Conservation (phyloP, 2,329 filamentous ascomycete genomes). For the Colletotrichum falcatum region DNA sequence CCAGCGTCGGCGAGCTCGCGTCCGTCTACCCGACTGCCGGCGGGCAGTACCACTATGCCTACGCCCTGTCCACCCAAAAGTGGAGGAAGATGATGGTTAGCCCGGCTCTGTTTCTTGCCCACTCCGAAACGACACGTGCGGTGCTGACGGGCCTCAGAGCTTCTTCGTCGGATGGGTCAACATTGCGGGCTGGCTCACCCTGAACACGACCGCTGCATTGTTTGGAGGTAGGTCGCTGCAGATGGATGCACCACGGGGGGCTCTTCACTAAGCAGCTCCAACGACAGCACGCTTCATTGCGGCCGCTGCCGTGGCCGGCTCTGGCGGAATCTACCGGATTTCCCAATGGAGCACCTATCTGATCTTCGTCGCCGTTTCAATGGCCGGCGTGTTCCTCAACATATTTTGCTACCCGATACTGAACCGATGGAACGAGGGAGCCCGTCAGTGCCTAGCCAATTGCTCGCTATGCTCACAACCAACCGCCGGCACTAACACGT, state of each 20-base stretch:
- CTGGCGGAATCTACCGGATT: constrained; percentile 52
- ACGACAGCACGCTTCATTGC: constrained; percentile 56
- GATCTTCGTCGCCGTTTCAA: constrained; percentile 55
- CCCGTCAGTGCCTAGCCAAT: constrained; percentile 46
- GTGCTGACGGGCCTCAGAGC: constrained; percentile 47
- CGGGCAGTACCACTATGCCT: constrained; percentile 60
- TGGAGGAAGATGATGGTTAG: constrained; percentile 55
- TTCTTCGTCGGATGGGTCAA: constrained; percentile 59
- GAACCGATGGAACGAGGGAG: constrained; percentile 56
- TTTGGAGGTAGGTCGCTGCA: constrained; percentile 51
- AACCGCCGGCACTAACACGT: neutral
- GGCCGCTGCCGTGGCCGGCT: constrained; percentile 55
- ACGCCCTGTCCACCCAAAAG: constrained; percentile 52
- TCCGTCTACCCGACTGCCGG: constrained; percentile 61
- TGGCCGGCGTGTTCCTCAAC: constrained; percentile 53
- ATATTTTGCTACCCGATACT: constrained; percentile 57
- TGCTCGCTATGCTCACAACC: too few species aligned
- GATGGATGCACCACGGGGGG: neutral
- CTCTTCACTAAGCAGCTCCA: neutral
- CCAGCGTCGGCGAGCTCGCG: constrained; percentile 57
- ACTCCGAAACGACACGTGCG: neutral
- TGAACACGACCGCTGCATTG: constrained; percentile 58
- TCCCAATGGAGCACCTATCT: constrained; percentile 56
- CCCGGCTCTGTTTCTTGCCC: neutral
- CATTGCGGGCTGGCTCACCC: constrained; percentile 59